phyloP scores from a whole-genome alignment of 1,139 yeast genomes.

The Saccharomycopsis hybrid region DNA sequence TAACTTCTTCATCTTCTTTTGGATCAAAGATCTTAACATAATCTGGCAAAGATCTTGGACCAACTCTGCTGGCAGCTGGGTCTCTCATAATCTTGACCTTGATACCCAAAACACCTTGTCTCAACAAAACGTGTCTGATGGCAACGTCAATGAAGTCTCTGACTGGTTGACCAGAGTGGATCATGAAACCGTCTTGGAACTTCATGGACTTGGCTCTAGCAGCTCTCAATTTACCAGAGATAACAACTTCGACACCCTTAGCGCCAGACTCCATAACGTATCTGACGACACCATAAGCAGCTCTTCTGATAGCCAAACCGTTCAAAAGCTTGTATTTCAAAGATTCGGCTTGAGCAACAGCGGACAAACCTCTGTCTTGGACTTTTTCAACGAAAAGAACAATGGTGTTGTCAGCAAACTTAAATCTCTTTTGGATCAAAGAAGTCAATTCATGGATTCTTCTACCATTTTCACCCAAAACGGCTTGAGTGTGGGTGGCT shows the following conservation, averaged over 20 bases:
- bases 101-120: conserved; percentile 99
- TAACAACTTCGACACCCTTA: conserved; percentile 99
- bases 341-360: conserved; percentile 99
- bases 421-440: conserved; percentile 98
- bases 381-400: conserved; percentile 98
- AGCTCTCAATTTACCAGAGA: conserved; percentile 99
- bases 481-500: conserved; percentile 99
- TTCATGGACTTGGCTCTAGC: conserved; percentile 99
- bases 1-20: conserved; percentile 88
- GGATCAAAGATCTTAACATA: conserved; percentile 93
- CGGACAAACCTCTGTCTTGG: conserved; percentile 98
- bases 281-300: conserved; percentile 99
- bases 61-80: conserved; percentile 86
- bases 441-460: conserved; percentile 99
- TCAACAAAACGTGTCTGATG: conserved; percentile 98
- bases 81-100: conserved; percentile 99
- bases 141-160: conserved; percentile 97
- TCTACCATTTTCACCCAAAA: conserved; percentile 99
- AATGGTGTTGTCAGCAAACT: conserved; percentile 89
- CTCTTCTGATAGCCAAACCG: conserved; percentile 99
- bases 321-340: conserved; percentile 95
- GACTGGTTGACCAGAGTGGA: conserved; percentile 99
- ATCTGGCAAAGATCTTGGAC: conserved; percentile 95
- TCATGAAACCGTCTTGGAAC: conserved; percentile 99
- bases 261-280: conserved; percentile 99